Conservation (phyloP, 73 alveolate genomes). For the Paramecium bursaria region DNA sequence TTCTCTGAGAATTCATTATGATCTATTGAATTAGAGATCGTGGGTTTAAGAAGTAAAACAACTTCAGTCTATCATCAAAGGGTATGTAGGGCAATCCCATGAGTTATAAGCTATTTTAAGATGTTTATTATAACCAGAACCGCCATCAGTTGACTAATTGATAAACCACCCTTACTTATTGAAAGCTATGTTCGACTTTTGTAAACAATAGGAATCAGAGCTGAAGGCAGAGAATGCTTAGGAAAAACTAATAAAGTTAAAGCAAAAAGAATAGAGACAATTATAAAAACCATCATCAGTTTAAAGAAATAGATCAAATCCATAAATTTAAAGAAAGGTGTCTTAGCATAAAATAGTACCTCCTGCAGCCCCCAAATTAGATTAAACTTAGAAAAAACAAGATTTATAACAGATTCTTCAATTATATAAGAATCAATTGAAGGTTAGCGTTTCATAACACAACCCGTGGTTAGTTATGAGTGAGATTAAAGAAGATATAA, state of each 20-base stretch:
- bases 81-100: conserved; percentile 41
- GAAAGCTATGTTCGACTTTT: conserved; percentile 53
- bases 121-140: conserved; percentile 28
- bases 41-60: conserved; percentile 51
- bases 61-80: not conserved
- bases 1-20: conserved; percentile 39
- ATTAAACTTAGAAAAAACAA: conserved; percentile 16
- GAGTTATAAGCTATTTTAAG: conserved; percentile 1
- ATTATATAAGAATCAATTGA: conserved; percentile 4
- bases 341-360: not conserved
- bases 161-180: conserved; percentile 51
- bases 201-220: conserved; percentile 39
- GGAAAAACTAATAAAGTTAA: conserved; percentile 25
- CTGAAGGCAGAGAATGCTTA: not conserved
- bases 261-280: conserved; percentile 15
- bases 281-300: not conserved
- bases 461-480: conserved; percentile 55
- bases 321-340: not conserved
- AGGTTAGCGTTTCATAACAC: conserved; percentile 21
- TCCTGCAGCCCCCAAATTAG: not conserved
- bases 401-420: conserved; percentile 20
- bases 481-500: conserved; percentile 50
- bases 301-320: conserved; percentile 12
- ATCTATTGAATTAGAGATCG: conserved; percentile 7
- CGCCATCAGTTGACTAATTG: conserved; percentile 52